These are phyloP conservation scores for Gossypium australe DNA, from an alignment of 345 rosid genomes.

Conservation along the genomic window DNA sequence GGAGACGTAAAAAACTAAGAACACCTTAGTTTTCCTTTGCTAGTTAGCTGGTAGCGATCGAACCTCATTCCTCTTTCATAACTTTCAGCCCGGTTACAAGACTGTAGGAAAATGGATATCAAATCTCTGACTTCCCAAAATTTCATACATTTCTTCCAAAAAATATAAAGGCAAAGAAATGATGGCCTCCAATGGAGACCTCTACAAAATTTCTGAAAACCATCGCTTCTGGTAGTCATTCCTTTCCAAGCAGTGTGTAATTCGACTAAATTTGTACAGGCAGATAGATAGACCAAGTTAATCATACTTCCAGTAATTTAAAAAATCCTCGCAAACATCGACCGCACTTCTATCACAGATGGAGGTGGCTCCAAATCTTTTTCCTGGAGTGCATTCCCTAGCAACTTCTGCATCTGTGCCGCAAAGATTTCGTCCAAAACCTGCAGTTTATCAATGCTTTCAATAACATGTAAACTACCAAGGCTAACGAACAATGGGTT, in stretches of 20 bases:
- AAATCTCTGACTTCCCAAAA: neutral
- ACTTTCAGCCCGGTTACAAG: neutral
- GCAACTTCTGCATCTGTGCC: slow-evolving; percentile 78
- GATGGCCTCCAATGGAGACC: neutral
- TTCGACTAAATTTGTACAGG: neutral
- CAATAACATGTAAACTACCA: neutral
- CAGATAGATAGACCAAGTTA: neutral
- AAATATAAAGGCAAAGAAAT: neutral
- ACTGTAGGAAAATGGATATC: neutral
- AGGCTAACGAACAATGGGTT: neutral
- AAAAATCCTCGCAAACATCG: slow-evolving; percentile 78
- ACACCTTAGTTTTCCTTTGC: neutral
- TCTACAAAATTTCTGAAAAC: neutral
- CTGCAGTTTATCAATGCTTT: slow-evolving; percentile 28
- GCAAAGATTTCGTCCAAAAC: slow-evolving; percentile 78
- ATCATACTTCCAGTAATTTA: slow-evolving; percentile 39
- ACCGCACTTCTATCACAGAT: slow-evolving; percentile 77
- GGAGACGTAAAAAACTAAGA: neutral
- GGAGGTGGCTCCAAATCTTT: slow-evolving; percentile 84
- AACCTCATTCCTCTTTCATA: neutral
- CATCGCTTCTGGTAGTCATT: neutral
- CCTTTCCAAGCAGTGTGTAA: neutral
- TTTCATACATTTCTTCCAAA: neutral
- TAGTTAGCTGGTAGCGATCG: neutral
- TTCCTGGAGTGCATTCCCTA: slow-evolving; percentile 67